Percentiles rank a stretch among this genome's conserved stretches.
Conservation (phyloP, 2,329 filamentous ascomycete species). For the Penicillium sp. region DNA sequence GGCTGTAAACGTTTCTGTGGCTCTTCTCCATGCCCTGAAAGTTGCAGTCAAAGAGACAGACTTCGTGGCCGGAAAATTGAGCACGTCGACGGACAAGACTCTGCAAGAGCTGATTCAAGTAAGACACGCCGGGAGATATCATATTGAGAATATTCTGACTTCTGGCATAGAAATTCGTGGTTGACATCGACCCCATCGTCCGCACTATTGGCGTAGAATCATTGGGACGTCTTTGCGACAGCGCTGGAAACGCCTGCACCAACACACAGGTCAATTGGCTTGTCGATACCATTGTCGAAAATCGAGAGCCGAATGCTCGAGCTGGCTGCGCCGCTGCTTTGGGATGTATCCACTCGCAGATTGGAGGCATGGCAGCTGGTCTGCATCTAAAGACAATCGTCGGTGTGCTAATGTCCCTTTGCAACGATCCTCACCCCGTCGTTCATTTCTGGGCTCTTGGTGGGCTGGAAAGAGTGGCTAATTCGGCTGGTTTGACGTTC, state of each 20-base stretch:
- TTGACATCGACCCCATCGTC: slow-evolving; percentile 79
- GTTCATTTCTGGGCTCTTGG: slow-evolving; percentile 97
- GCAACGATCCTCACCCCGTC: slow-evolving; percentile 87
- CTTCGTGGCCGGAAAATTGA: slow-evolving; percentile 67
- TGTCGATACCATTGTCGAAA: slow-evolving; percentile 88
- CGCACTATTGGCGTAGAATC: slow-evolving; percentile 80
- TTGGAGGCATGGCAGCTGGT: slow-evolving; percentile 95
- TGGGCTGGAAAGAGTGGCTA: slow-evolving; percentile 76
- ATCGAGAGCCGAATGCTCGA: slow-evolving; percentile 85
- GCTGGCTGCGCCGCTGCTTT: slow-evolving; percentile 92
- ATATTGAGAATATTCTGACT: not conserved
- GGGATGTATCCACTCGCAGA: slow-evolving; percentile 87
- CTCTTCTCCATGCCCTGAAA: slow-evolving; percentile 72
- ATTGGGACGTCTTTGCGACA: slow-evolving; percentile 76
- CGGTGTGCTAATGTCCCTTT: slow-evolving; percentile 96
- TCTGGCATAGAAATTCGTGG: slow-evolving; percentile 58
- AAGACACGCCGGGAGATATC: slow-evolving; percentile 34
- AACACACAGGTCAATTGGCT: slow-evolving; percentile 84
- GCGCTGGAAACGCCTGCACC: slow-evolving; percentile 81
- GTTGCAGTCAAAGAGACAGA: slow-evolving; percentile 77
- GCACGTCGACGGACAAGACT: slow-evolving; percentile 68
- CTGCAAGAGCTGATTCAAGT: slow-evolving; percentile 69
- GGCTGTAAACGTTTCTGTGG: slow-evolving; percentile 80
- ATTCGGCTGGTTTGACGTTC: slow-evolving; percentile 88
- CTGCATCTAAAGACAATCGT: slow-evolving; percentile 95